Conservation (phyloP, 768 basidiomycete genomes). For the Tulasnella sp. region DNA sequence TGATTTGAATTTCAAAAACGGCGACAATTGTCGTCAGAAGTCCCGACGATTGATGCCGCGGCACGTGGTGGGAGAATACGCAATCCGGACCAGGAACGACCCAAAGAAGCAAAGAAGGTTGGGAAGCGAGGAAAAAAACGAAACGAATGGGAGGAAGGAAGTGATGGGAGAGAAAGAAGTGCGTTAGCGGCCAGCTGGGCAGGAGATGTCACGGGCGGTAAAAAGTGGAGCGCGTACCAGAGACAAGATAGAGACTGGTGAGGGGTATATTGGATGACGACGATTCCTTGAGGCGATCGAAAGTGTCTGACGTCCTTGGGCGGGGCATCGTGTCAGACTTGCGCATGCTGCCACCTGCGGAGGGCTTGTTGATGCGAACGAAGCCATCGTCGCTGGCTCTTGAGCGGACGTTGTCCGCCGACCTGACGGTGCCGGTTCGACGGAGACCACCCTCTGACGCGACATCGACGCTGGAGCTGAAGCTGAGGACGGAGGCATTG, state of each 20-base stretch:
- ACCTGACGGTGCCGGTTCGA: neutral
- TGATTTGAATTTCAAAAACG: neutral
- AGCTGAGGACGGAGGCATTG: slow-evolving; percentile 5
- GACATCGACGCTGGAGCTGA: slow-evolving; percentile 5
- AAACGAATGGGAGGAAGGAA: neutral
- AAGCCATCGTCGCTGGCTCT: neutral
- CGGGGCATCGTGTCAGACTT: slow-evolving; percentile 7
- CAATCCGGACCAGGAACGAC: neutral
- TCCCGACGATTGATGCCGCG: neutral
- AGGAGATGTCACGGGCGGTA: neutral
- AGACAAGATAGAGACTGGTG: slow-evolving; percentile 24
- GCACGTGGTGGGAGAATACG: neutral
- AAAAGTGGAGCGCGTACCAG: slow-evolving; percentile 23
- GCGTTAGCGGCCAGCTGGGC: neutral
- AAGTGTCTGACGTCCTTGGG: neutral
- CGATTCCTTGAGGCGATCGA: neutral
- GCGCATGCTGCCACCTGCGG: neutral
- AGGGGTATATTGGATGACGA: slow-evolving; percentile 16
- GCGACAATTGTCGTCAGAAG: neutral
- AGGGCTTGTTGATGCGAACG: neutral
- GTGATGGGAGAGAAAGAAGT: neutral
- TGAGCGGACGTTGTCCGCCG: neutral
- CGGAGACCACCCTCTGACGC: neutral
- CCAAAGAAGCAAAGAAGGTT: neutral
- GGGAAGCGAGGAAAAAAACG: neutral